Percentiles rank a stretch among this genome's conserved stretches.
phyloP scores from a whole-genome alignment of 345 rosid species.

The Combretum micranthum region DNA sequence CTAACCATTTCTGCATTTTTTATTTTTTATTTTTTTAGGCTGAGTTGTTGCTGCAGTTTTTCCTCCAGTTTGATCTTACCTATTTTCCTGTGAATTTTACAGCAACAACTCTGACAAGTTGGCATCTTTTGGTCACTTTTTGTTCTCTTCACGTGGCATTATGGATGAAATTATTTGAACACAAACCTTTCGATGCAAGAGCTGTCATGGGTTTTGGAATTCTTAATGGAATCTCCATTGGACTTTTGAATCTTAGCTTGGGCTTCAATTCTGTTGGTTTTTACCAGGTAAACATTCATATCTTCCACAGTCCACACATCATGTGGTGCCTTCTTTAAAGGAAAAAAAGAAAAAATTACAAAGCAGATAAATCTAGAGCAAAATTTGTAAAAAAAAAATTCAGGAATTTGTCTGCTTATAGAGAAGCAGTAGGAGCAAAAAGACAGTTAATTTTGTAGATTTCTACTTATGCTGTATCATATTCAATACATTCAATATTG shows the following conservation, averaged over 20 bases:
- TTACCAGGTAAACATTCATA: conserved; percentile 63
- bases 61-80: neutral
- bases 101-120: conserved; percentile 99
- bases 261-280: conserved; percentile 99
- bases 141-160: conserved; percentile 98
- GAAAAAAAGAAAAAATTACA: too few species aligned
- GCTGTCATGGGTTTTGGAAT: conserved; percentile 99
- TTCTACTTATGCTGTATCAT: too few species aligned
- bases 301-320: conserved; percentile 1
- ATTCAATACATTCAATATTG: too few species aligned
- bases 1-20: too few species aligned
- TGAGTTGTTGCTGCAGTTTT: too few species aligned
- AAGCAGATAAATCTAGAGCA: too few species aligned
- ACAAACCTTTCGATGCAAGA: conserved; percentile 98
- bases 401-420: too few species aligned
- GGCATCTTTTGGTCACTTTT: conserved; percentile 99
- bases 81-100: conserved; percentile 15
- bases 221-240: conserved; percentile 94
- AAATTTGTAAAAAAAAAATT: too few species aligned
- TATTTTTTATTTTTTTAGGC: too few species aligned
- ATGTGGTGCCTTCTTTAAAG: too few species aligned
- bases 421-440: too few species aligned
- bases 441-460: too few species aligned
- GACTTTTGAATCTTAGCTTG: conserved; percentile 93
- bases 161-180: conserved; percentile 96